Percentiles rank a stretch among this genome's conserved stretches.
phyloP scores from a whole-genome alignment of 192 early-diverging fungal species.

The Podila horticola region DNA sequence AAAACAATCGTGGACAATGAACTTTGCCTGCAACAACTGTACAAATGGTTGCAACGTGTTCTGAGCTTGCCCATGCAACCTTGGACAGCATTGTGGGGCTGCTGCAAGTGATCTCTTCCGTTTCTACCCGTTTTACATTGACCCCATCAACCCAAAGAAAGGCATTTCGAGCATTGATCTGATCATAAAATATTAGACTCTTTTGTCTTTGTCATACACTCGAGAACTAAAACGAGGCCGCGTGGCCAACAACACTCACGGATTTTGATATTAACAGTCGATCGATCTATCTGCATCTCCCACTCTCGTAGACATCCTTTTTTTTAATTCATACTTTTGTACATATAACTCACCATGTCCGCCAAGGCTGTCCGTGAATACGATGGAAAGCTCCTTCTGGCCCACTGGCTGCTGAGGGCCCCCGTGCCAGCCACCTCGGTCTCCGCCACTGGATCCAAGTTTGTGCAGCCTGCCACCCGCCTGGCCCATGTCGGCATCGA shows the following conservation, averaged over 20 bases:
- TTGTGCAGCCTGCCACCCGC: conserved; percentile 76
- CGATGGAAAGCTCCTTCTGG: conserved; percentile 97
- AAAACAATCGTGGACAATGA: no score
- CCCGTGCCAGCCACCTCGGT: conserved; percentile 63
- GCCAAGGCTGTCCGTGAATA: conserved; percentile 96
- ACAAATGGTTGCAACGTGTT: no score
- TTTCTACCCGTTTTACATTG: no score
- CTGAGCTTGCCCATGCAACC: no score
- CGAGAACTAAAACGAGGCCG: no score
- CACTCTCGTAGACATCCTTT: background rate
- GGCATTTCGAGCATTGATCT: background rate
- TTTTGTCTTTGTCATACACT: background rate
- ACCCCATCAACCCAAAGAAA: no score
- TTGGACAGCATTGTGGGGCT: no score
- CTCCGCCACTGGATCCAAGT: conserved; percentile 63
- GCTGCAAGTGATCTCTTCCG: no score
- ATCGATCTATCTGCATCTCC: background rate
- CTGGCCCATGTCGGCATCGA: conserved; percentile 86
- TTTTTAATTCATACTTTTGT: background rate
- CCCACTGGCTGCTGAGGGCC: conserved; percentile 85
- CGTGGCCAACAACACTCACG: no score
- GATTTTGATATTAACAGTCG: no score
- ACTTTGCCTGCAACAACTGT: no score
- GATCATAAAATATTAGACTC: background rate
- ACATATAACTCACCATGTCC: conserved; percentile 64